Evolutionary conservation across 2,329 filamentous ascomycete genomes (phyloP), one percentile per base, ranked within the genome.

Genomic region (Colletotrichum brevisporum): DNA sequence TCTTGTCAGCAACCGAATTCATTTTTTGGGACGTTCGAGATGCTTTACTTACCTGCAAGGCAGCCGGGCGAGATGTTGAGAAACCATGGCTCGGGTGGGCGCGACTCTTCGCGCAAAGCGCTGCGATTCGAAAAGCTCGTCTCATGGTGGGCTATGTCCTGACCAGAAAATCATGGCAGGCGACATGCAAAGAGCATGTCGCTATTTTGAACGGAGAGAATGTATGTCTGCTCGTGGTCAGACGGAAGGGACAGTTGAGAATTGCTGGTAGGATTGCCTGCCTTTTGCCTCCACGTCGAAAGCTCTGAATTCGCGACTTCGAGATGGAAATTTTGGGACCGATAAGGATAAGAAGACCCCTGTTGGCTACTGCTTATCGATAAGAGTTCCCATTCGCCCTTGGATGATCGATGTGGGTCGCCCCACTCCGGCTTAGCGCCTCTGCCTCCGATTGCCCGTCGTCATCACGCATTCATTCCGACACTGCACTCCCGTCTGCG

Each of bases 381-480:
- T 27, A 24, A 15, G 43, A 39, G 8, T 16, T 47, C n/a, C 50
- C 27, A 61, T 69, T 69, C 43, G 67, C 6, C 51, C 36, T 48
- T 18, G 2, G 9, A 6, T 12, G 1, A 18, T 24, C 24, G 9
- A 21, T 21, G 13, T 39, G 54, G 43, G 36, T 1, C 45, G 31
- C 50, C 55, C 67, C 67, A 66, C 67, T 69, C 47, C 60, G 57
- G 52, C 41, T 55, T 70, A 71, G 69, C 59, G 68, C 56, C 47
- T 53, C 55, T 45, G 65, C 13, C 65, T 61, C 65, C 65, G 65
- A 58, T 64, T 61, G 62, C 48, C 53, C 60, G 52, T 69, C 69
- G 69, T 71, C 65, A 71, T 71, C 65, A 61, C 60, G 69, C 69
- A 54, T 69, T 65, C 65, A 31, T 39, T 60, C 50, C 16, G 21